Evolutionary conservation across 768 basidiomycete species (phyloP), one percentile per base, ranked within the genome.

Genomic region (Albatrellus ellisii): DNA sequence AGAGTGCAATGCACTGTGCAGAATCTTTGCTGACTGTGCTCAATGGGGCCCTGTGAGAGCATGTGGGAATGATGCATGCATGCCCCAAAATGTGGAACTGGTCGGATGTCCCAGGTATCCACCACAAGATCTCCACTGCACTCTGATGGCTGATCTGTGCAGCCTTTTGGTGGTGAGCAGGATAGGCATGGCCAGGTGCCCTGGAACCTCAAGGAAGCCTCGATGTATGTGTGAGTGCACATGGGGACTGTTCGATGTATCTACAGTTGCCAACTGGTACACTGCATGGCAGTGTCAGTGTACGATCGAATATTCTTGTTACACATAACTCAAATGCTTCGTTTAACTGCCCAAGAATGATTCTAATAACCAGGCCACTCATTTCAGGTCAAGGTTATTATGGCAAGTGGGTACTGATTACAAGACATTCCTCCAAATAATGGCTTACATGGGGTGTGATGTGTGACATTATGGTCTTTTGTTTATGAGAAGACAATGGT

Each of bases 81-180:
- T 56, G 57, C 1, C 78, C 86, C 0, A 63, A 46, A 52, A 92
- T 61, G 36, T 89, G 77, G 55, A 78, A 88, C 52, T 92, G 88
- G 54, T 84, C 77, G 40, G 68, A 57, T 0, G 73, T 68, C 17
- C 70, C 68, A 24, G 70, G 65, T 40, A 78, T 69, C 83, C 85
- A 91, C 77, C 81, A 89, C 9, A 67, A 72, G 32, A 79, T 49
- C 55, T 89, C 79, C 46, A 78, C 70, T 32, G 63, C 56, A 8
- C 67, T 54, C 42, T 64, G 65, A 27, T 63, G 53, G 18, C 60
- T 62, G 36, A 87, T 60, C 49, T 87, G 77, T 1, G 58, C 36
- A 26, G 73, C 67, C 52, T 90, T 90, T 17, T 85, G 10, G 78
- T 73, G 36, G 69, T 64, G 33, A 87, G 51, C 47, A 90, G 56